These are phyloP conservation scores for Hypoxylon sp. DNA, from an alignment of 2,329 filamentous ascomycete genomes.

Conservation along the genomic window DNA sequence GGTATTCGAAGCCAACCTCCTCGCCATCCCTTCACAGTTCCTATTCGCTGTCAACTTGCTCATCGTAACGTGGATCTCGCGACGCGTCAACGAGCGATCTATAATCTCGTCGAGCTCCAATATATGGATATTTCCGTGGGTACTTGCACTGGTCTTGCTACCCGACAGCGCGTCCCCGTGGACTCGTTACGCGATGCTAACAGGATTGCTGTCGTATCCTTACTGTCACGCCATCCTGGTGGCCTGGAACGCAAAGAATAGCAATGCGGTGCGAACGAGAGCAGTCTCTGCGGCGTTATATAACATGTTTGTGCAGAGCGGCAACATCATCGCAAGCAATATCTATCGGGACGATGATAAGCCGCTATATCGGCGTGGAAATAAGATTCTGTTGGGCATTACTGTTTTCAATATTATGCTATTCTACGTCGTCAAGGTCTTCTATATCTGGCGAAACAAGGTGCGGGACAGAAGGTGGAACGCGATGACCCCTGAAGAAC, in stretches of 20 bases:
- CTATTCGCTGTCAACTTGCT: slow-evolving; percentile 60
- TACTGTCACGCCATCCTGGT: slow-evolving; percentile 66
- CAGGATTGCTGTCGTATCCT: slow-evolving; percentile 63
- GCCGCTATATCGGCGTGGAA: slow-evolving; percentile 67
- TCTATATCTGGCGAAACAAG: slow-evolving; percentile 65
- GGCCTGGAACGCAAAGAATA: slow-evolving; percentile 64
- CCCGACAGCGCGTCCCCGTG: slow-evolving; percentile 58
- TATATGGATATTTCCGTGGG: slow-evolving; percentile 66
- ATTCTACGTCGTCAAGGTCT: slow-evolving; percentile 62
- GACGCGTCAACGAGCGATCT: slow-evolving; percentile 60
- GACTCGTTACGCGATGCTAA: slow-evolving; percentile 60
- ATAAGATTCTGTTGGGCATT: slow-evolving; percentile 65
- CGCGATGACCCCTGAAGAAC: slow-evolving; percentile 61
- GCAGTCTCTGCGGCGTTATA: slow-evolving; percentile 65
- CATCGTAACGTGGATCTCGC: slow-evolving; percentile 45
- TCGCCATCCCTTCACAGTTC: slow-evolving; percentile 71
- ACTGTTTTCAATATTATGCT: slow-evolving; percentile 63
- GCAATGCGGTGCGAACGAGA: slow-evolving; percentile 64
- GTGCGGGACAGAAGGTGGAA: slow-evolving; percentile 61
- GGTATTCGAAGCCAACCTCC: slow-evolving; percentile 74
- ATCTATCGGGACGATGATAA: slow-evolving; percentile 71
- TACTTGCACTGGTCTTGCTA: slow-evolving; percentile 61
- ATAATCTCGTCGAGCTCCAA: slow-evolving; percentile 63
- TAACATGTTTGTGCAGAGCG: slow-evolving; percentile 65
- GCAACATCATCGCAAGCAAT: slow-evolving; percentile 62